These are phyloP conservation scores for Vitis hybrid DNA, from an alignment of 177 flowering plant genomes.

Conservation along the genomic window DNA sequence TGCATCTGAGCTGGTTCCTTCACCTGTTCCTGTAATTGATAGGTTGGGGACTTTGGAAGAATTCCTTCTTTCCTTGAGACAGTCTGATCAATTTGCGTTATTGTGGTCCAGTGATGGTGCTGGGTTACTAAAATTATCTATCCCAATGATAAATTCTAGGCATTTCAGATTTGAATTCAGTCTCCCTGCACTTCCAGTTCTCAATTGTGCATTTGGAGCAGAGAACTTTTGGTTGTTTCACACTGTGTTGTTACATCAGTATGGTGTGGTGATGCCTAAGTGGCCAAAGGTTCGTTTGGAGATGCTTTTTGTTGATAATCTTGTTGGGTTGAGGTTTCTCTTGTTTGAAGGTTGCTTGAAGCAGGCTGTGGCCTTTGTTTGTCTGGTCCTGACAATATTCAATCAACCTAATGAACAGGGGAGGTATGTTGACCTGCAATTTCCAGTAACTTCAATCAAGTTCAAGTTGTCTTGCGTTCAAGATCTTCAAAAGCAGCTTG, in stretches of 20 bases:
- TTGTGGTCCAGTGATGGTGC: conserved; percentile 24
- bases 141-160: conserved; percentile 21
- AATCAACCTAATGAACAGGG: conserved; percentile 34
- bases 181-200: conserved; percentile 28
- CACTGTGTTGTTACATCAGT: conserved; percentile 37
- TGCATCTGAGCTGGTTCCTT: conserved; percentile 23
- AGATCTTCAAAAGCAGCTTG: conserved; percentile 48
- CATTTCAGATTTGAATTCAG: conserved; percentile 34
- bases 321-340: conserved; percentile 68
- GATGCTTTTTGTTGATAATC: conserved; percentile 81
- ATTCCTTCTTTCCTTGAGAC: conserved; percentile 13
- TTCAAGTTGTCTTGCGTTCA: conserved; percentile 47
- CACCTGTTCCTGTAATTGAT: conserved; percentile 23
- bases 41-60: conserved; percentile 23
- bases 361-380: conserved; percentile 64
- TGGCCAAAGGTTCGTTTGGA: conserved; percentile 89
- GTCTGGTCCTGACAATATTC: conserved; percentile 49
- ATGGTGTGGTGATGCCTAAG: conserved; percentile 46
- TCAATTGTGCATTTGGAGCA: conserved; percentile 16
- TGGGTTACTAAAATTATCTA: conserved; percentile 24
- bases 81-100: conserved; percentile 6
- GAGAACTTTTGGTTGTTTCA: conserved; percentile 35
- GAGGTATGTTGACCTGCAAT: conserved; percentile 38
- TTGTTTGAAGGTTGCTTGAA: conserved; percentile 79
- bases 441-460: conserved; percentile 79